Percentiles rank a stretch among this genome's conserved stretches.
Conservation (phyloP, 2,329 filamentous ascomycete species). For the Colletotrichum trifolii region DNA sequence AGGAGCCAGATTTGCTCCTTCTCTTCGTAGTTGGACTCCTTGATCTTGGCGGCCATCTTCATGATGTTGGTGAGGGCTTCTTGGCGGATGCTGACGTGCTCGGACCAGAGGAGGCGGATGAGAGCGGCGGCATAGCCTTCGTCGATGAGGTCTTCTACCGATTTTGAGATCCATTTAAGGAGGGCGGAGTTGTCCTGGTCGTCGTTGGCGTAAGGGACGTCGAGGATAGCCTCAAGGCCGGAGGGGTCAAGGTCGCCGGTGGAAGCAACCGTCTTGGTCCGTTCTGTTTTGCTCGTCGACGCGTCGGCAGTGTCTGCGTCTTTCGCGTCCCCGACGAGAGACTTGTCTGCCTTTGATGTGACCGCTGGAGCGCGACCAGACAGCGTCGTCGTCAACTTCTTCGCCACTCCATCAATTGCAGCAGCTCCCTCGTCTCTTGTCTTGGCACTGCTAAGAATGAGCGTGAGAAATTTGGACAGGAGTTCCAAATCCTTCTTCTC, state of each 20-base stretch:
- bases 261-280: background rate
- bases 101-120: slow-evolving; percentile 79
- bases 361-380: slow-evolving; percentile 15
- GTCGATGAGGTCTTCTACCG: slow-evolving; percentile 81
- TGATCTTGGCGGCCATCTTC: slow-evolving; percentile 71
- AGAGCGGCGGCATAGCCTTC: slow-evolving; percentile 78
- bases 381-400: slow-evolving; percentile 40
- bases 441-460: slow-evolving; percentile 65
- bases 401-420: slow-evolving; percentile 44
- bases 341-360: background rate
- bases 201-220: slow-evolving; percentile 54
- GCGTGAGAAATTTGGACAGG: slow-evolving; percentile 68
- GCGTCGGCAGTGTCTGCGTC: slow-evolving; percentile 5
- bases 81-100: slow-evolving; percentile 79
- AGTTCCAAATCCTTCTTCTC: slow-evolving; percentile 54
- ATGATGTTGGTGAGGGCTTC: slow-evolving; percentile 79
- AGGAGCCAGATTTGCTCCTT: slow-evolving; percentile 83
- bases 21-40: slow-evolving; percentile 78
- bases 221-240: slow-evolving; percentile 64
- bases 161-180: slow-evolving; percentile 78
- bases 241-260: slow-evolving; percentile 45
- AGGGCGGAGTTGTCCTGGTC: slow-evolving; percentile 65
- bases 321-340: slow-evolving; percentile 11
- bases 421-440: slow-evolving; percentile 57
- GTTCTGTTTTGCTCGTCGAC: background rate